These are phyloP conservation scores for Pseudocercospora eumusae DNA, from an alignment of 2,329 filamentous ascomycete species.

Conservation along the genomic window DNA sequence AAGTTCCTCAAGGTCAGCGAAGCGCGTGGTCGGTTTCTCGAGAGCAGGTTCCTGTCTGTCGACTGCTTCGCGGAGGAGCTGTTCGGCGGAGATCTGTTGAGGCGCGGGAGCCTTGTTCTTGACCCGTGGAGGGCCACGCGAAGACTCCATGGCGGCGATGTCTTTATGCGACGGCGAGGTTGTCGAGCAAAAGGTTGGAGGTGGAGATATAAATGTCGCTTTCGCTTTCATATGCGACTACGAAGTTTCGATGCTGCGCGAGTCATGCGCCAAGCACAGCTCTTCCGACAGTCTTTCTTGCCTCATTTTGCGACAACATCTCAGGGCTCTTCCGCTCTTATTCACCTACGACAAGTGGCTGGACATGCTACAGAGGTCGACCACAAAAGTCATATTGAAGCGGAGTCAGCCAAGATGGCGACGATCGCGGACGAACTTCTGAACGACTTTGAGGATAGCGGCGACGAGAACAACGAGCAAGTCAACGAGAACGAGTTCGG, in stretches of 20 bases:
- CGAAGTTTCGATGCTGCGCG: constrained; percentile 5
- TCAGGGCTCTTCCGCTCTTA: neutral
- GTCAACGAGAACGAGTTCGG: constrained; percentile 34
- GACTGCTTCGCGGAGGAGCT: constrained; percentile 94
- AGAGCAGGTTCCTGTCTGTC: constrained; percentile 88
- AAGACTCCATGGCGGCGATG: constrained; percentile 70
- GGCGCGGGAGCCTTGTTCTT: constrained; percentile 96
- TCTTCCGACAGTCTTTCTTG: neutral
- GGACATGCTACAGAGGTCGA: neutral
- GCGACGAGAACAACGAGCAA: constrained; percentile 67
- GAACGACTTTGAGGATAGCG: constrained; percentile 85
- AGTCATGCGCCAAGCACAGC: constrained; percentile 4
- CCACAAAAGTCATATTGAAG: neutral
- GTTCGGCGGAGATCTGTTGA: constrained; percentile 85
- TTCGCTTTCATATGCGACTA: constrained; percentile 12
- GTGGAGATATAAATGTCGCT: constrained; percentile 3
- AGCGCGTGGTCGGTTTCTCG: constrained; percentile 89
- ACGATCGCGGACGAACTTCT: constrained; percentile 90
- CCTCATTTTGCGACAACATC: neutral
- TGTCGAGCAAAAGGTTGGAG: neutral
- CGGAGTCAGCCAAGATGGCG: constrained; percentile 63
- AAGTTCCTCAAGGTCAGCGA: constrained; percentile 94
- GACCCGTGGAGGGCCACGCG: constrained; percentile 89
- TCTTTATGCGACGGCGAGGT: neutral
- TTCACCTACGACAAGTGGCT: neutral